Conservation (phyloP, 2,329 filamentous ascomycete genomes). For the Sphaerulina vaccinii region DNA sequence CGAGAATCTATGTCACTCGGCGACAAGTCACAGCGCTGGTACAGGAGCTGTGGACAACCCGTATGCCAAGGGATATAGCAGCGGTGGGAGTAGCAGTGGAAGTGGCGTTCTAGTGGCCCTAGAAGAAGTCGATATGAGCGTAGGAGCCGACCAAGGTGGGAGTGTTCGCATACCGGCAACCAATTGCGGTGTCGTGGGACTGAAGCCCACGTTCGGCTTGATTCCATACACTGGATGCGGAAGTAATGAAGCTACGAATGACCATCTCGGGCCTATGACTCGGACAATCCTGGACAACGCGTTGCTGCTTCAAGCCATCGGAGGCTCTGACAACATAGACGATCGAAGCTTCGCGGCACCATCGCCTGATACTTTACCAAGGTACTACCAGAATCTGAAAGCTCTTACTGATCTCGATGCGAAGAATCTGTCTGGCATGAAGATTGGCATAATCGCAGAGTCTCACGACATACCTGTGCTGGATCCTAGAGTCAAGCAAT, state of each 20-base stretch:
- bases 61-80: slow-evolving; percentile 46
- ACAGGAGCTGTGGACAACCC: slow-evolving; percentile 45
- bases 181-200: slow-evolving; percentile 39
- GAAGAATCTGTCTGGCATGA: neutral
- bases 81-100: slow-evolving; percentile 51
- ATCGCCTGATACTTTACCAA: slow-evolving; percentile 28
- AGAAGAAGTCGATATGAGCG: slow-evolving; percentile 40
- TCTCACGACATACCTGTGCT: neutral
- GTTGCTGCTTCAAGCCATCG: slow-evolving; percentile 45
- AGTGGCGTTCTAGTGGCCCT: slow-evolving; percentile 45
- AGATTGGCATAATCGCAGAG: neutral
- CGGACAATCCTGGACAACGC: slow-evolving; percentile 47
- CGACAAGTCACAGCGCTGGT: slow-evolving; percentile 24
- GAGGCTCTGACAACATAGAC: slow-evolving; percentile 53
- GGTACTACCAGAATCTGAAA: slow-evolving; percentile 31
- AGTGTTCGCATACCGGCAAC: slow-evolving; percentile 41
- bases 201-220: slow-evolving; percentile 52
- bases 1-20: slow-evolving; percentile 44
- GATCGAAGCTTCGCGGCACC: slow-evolving; percentile 37
- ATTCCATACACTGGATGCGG: slow-evolving; percentile 53
- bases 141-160: slow-evolving; percentile 43
- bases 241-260: slow-evolving; percentile 44
- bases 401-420: slow-evolving; percentile 22
- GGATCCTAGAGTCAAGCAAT: neutral
- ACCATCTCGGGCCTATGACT: slow-evolving; percentile 51